Conservation (phyloP, 176 grass and related monocot genomes). For the Thinopyrum elongatum region DNA sequence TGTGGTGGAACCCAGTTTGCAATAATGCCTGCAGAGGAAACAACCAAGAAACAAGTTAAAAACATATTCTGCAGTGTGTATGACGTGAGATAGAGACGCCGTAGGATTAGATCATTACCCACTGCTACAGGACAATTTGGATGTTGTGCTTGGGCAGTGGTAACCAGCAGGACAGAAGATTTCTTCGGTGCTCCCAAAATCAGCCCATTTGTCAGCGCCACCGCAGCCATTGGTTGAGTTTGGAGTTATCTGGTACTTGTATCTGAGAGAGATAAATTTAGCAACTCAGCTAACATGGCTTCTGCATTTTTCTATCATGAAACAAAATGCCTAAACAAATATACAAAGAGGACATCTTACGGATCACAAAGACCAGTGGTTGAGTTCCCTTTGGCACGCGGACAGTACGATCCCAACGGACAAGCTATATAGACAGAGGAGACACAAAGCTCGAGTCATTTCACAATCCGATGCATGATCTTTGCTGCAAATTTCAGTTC, state of each 20-base stretch:
- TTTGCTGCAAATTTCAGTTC: neutral
- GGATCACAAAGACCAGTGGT: constrained; percentile 82
- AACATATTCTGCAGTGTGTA: neutral
- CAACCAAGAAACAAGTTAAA: constrained; percentile 15
- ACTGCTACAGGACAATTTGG: constrained; percentile 47
- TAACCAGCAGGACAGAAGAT: constrained; percentile 81
- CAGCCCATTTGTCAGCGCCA: constrained; percentile 81
- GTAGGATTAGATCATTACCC: constrained; percentile 68
- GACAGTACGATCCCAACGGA: constrained; percentile 87
- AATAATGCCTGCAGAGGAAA: constrained; percentile 66
- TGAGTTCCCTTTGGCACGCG: constrained; percentile 43
- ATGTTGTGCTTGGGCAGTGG: constrained; percentile 69
- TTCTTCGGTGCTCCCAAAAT: constrained; percentile 55
- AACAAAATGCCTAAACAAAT: neutral
- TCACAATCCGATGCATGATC: neutral
- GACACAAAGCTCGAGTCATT: neutral
- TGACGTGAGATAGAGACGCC: neutral
- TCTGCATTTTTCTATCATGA: neutral
- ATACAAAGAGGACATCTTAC: constrained; percentile 53
- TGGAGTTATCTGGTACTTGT: constrained; percentile 73
- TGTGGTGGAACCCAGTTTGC: constrained; percentile 69
- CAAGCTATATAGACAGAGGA: constrained; percentile 62
- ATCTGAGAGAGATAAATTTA: constrained; percentile 41
- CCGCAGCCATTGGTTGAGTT: constrained; percentile 54
- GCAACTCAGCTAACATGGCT: neutral